phyloP scores from a whole-genome alignment of 1,139 yeast species.

The Geotrichum reessii region DNA sequence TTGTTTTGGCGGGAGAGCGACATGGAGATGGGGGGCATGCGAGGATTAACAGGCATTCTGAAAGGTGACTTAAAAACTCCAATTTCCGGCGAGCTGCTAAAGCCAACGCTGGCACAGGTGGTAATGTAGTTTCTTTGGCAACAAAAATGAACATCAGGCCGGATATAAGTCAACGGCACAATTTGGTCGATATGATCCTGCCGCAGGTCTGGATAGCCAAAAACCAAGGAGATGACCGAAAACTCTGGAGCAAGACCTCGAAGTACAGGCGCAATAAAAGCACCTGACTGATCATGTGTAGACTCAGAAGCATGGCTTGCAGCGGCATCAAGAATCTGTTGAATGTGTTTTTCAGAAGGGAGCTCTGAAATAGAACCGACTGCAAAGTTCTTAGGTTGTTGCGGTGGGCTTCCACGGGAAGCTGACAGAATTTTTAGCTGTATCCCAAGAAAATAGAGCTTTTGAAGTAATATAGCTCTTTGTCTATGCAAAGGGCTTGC shows the following conservation, averaged over 20 bases:
- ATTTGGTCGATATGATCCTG: slow-evolving; percentile 1
- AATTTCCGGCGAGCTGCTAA: background rate
- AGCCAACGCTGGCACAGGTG: slow-evolving; percentile 25
- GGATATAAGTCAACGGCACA: background rate
- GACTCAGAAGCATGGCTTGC: slow-evolving; percentile 33
- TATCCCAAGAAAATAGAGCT: slow-evolving; percentile 34
- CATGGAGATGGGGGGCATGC: slow-evolving; percentile 72
- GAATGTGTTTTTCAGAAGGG: slow-evolving; percentile 42
- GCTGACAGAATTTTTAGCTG: slow-evolving; percentile 22
- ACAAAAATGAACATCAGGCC: slow-evolving; percentile 62
- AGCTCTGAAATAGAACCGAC: slow-evolving; percentile 38
- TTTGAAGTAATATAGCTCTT: slow-evolving; percentile 54
- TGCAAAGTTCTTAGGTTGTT: slow-evolving; percentile 38
- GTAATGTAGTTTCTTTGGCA: slow-evolving; percentile 63
- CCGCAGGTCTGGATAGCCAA: slow-evolving; percentile 63
- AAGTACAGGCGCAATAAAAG: slow-evolving; percentile 82
- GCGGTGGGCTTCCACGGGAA: background rate
- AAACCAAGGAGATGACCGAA: slow-evolving; percentile 66
- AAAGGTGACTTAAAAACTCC: slow-evolving; percentile 63
- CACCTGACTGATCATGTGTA: slow-evolving; percentile 72
- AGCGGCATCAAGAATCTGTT: slow-evolving; percentile 50
- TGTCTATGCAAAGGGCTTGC: slow-evolving; percentile 62
- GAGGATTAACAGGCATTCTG: slow-evolving; percentile 54
- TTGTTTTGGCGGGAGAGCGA: slow-evolving; percentile 48
- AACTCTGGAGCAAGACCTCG: slow-evolving; percentile 60